Evolutionary conservation across 2,329 filamentous ascomycete genomes (phyloP), one percentile per base, ranked within the genome.

Genomic region (Colletotrichum liriopes): DNA sequence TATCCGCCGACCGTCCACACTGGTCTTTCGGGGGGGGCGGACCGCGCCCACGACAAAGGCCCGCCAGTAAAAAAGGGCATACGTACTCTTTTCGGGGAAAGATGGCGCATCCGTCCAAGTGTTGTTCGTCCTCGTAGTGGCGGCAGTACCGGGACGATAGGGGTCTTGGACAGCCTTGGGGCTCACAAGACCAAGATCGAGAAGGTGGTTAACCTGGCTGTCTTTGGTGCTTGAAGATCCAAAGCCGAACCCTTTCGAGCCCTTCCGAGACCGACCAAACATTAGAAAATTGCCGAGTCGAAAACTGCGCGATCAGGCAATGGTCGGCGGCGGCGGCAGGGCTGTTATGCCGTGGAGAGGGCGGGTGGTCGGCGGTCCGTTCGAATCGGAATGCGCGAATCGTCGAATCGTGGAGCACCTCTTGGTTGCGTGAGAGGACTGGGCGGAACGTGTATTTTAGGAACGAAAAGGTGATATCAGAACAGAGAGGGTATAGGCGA

Each of bases 1-100:
- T 9, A 43, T 54, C 51, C 32, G 41, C 41, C 64, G 32, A 32
- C 18, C 26, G 37, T 60, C 54, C 45, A 35, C 26, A 20, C n/a
- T 16, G 3, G n/a, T 14, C n/a, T 20, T 54, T 60, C 20, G 41
- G 67, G 39, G 67, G 39, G n/a, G 29, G n/a, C 51, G 23, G 16
- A 35, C 18, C n/a, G n/a, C 51, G 49, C 35, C 45, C 47, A 26
- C 47, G 3, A 49, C 26, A n/a, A 26, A 29, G 35, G 58, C 26
- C 49, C 32, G 47, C 47, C n/a, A 52, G 20, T 62, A 23, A 66
- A 47, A 23, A 66, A 47, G 67, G 45, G 51, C 67, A 68, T 47
- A 77, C 81, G 77, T 80, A 85, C 84, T 83, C 78, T 84, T 84
- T 75, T 84, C 83, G 49, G 81, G 80, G 74, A 82, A 82, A 41